phyloP scores from a whole-genome alignment of 345 rosid species.

The Ailanthus altissimus region DNA sequence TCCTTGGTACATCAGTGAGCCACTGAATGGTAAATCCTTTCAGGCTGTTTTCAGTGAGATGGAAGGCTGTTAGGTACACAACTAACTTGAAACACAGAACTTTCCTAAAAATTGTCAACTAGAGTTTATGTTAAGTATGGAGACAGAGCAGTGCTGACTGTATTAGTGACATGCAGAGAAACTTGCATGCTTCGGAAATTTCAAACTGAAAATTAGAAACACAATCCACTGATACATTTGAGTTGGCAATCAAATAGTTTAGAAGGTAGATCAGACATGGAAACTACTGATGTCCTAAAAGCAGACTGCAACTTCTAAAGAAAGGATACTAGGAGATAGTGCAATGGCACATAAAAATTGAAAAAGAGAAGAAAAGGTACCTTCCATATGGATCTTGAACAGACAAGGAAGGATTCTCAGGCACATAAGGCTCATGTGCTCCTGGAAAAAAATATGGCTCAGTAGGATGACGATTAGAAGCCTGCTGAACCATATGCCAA shows the following conservation, averaged over 20 bases:
- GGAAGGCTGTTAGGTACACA: neutral
- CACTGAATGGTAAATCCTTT: neutral
- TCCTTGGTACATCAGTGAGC: neutral
- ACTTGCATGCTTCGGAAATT: neutral
- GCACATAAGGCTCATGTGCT: constrained; percentile 25
- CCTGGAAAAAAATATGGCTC: constrained; percentile 2
- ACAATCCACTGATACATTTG: neutral
- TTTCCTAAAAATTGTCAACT: neutral
- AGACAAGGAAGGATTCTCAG: constrained; percentile 21
- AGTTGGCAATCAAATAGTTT: neutral
- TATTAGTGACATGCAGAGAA: neutral
- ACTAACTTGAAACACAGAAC: neutral
- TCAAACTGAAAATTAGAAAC: neutral
- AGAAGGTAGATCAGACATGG: neutral
- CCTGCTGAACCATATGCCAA: constrained; percentile 10
- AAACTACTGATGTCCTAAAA: neutral
- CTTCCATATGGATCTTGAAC: constrained; percentile 27
- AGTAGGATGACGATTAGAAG: constrained; percentile 5
- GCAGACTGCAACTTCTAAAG: neutral
- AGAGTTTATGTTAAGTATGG: neutral
- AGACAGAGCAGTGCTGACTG: neutral
- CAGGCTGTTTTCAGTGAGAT: neutral
- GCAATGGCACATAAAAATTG: neutral
- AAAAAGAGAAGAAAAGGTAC: constrained; percentile 16
- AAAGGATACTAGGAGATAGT: neutral